Evolutionary conservation across 1,139 yeast genomes (phyloP).

Genomic region (Pichia cactophila): DNA sequence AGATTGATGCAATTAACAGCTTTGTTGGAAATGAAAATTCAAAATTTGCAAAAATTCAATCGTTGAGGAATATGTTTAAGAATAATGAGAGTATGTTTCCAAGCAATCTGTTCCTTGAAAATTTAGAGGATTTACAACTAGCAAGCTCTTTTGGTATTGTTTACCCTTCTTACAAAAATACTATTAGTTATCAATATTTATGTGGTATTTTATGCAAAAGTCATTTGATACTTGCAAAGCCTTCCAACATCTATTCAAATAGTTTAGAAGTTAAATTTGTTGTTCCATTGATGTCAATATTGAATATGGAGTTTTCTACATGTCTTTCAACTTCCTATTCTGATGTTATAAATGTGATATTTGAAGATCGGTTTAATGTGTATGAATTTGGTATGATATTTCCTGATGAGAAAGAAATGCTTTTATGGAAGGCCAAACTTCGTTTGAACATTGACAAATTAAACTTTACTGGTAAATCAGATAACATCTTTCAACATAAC

Average conservation of each 20-base stretch:
- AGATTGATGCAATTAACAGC: slow-evolving; percentile 29
- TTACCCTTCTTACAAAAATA: slow-evolving; percentile 32
- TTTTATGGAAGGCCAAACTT: slow-evolving; percentile 35
- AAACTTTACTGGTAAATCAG: not conserved
- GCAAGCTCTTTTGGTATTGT: slow-evolving; percentile 33
- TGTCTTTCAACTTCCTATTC: slow-evolving; percentile 26
- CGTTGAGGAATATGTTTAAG: slow-evolving; percentile 17
- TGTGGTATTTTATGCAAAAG: slow-evolving; percentile 46
- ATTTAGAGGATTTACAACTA: slow-evolving; percentile 24
- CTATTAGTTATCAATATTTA: slow-evolving; percentile 22
- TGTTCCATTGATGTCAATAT: slow-evolving; percentile 39
- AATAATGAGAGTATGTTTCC: slow-evolving; percentile 13
- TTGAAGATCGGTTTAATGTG: slow-evolving; percentile 36
- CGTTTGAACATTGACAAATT: slow-evolving; percentile 5
- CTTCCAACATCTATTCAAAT: slow-evolving; percentile 15
- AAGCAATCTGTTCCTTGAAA: slow-evolving; percentile 19
- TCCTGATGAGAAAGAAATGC: slow-evolving; percentile 30
- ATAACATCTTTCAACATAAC: slow-evolving; percentile 1
- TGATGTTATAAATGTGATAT: slow-evolving; percentile 36
- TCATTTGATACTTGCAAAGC: slow-evolving; percentile 35
- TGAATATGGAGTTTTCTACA: slow-evolving; percentile 5
- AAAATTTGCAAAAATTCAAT: slow-evolving; percentile 11
- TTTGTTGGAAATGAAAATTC: slow-evolving; percentile 20
- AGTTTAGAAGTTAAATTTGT: slow-evolving; percentile 35
- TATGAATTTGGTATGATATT: slow-evolving; percentile 42